Percentiles rank a stretch among this genome's conserved stretches.
Conservation (phyloP, 257 asterid species). For the Datura wrightii region DNA sequence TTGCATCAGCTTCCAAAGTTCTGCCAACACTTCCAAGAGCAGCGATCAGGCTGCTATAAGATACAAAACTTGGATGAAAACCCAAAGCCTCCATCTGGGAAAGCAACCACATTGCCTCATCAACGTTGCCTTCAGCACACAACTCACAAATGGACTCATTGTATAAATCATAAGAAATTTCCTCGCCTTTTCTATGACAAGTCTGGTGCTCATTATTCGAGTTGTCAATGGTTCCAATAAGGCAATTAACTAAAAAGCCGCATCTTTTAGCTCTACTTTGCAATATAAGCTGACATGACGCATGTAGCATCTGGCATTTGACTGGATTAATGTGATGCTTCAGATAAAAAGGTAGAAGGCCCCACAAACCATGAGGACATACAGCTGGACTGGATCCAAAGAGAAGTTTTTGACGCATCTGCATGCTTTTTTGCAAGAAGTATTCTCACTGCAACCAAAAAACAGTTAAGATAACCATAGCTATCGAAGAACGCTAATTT, state of each 20-base stretch:
- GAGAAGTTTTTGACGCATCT: not conserved
- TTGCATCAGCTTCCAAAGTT: conserved; percentile 82
- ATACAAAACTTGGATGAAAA: conserved; percentile 50
- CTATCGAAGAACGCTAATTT: not conserved
- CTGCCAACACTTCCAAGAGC: conserved; percentile 78
- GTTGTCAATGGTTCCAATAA: not conserved
- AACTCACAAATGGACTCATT: conserved; percentile 60
- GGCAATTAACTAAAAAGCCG: conserved; percentile 30
- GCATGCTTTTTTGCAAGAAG: not conserved
- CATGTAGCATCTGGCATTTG: not conserved
- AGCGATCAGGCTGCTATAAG: conserved; percentile 60
- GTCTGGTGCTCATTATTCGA: conserved; percentile 29
- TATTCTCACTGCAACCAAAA: not conserved
- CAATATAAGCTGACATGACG: not conserved
- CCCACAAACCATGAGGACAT: conserved; percentile 12
- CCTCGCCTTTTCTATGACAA: conserved; percentile 45
- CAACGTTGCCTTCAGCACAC: conserved; percentile 71
- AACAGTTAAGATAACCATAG: not conserved
- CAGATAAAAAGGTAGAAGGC: conserved; percentile 5
- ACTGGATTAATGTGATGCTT: not conserved
- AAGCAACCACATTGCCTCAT: conserved; percentile 71
- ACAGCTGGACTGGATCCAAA: conserved; percentile 21
- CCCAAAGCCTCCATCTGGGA: conserved; percentile 88
- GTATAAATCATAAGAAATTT: conserved; percentile 59
- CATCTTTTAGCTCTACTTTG: conserved; percentile 24